Evolutionary conservation across 352 stramenopile species (phyloP).

Genomic region (Pythium grandisporangium): DNA sequence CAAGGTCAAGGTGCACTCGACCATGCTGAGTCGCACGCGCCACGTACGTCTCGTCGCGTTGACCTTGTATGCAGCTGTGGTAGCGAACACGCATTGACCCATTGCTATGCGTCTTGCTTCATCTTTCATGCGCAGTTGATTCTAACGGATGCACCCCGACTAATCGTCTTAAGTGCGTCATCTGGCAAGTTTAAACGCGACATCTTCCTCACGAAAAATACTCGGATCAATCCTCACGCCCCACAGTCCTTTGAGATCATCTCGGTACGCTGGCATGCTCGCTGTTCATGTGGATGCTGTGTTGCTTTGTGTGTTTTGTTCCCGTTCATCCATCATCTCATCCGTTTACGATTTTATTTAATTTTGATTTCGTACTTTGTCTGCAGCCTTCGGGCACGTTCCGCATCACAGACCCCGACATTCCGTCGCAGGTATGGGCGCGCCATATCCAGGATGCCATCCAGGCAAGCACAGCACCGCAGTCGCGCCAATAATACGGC

Average conservation of each 20-base stretch:
- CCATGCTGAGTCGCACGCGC: constrained; percentile 70
- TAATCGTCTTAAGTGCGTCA: constrained; percentile 62
- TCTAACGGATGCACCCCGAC: constrained; percentile 57
- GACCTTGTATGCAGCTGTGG: not conserved
- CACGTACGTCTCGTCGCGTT: constrained; percentile 21
- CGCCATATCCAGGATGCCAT: constrained; percentile 34
- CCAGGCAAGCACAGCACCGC: constrained; percentile 7
- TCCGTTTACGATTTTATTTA: not conserved
- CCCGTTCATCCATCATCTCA: not conserved
- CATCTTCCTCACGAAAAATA: constrained; percentile 45
- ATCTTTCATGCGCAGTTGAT: constrained; percentile 25
- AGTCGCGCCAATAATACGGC: constrained; percentile 2
- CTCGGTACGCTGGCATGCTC: constrained; percentile 27
- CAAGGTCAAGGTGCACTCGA: constrained; percentile 68
- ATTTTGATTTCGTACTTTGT: constrained; percentile 1
- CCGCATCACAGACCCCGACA: constrained; percentile 45
- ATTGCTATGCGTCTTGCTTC: not conserved
- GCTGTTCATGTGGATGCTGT: not conserved
- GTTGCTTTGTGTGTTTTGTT: too few relatives aligned
- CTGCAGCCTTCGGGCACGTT: constrained; percentile 43
- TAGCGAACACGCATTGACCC: too few relatives aligned
- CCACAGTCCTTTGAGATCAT: constrained; percentile 73
- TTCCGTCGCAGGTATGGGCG: constrained; percentile 53
- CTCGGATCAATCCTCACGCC: constrained; percentile 59
- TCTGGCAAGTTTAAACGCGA: constrained; percentile 69